phyloP scores from a whole-genome alignment of 441 rosid genomes.

The Brassica hybrid region DNA sequence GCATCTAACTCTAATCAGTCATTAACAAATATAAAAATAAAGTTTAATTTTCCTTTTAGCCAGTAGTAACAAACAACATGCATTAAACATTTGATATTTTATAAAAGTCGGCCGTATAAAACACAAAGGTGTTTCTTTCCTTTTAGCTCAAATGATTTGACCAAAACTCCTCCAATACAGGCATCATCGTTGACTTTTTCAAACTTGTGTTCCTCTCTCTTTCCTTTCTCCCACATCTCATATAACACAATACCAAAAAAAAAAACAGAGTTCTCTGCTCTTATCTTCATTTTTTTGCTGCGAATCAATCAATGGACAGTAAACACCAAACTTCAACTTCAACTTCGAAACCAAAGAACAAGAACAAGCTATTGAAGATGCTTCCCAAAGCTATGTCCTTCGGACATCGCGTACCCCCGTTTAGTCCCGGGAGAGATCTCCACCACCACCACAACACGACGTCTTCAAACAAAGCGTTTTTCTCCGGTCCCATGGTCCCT shows the following conservation, averaged over 20 bases:
- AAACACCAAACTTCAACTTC: constrained; percentile 1
- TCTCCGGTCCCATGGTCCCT: constrained; percentile 70
- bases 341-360: constrained; percentile 44
- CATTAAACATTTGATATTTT: too few relatives aligned
- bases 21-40: neutral
- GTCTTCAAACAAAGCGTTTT: constrained; percentile 37
- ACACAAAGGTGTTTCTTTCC: constrained; percentile 31
- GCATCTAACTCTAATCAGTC: constrained; percentile 10
- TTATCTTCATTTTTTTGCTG: neutral
- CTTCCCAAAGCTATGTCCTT: constrained; percentile 69
- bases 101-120: constrained; percentile 16
- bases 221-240: constrained; percentile 22
- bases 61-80: neutral
- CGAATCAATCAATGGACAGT: constrained; percentile 25
- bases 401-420: constrained; percentile 65
- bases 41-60: neutral
- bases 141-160: constrained; percentile 36
- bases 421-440: constrained; percentile 69
- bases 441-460: constrained; percentile 32
- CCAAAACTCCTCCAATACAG: constrained; percentile 36
- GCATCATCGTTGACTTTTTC: constrained; percentile 41
- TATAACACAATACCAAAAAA: neutral
- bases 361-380: constrained; percentile 61
- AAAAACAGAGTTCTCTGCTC: constrained; percentile 21
- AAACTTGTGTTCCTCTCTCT: constrained; percentile 36